Percentiles rank a stretch among this genome's conserved stretches.
Evolutionary conservation across 441 rosid species (phyloP).

Genomic region (Macaranga tanarius): DNA sequence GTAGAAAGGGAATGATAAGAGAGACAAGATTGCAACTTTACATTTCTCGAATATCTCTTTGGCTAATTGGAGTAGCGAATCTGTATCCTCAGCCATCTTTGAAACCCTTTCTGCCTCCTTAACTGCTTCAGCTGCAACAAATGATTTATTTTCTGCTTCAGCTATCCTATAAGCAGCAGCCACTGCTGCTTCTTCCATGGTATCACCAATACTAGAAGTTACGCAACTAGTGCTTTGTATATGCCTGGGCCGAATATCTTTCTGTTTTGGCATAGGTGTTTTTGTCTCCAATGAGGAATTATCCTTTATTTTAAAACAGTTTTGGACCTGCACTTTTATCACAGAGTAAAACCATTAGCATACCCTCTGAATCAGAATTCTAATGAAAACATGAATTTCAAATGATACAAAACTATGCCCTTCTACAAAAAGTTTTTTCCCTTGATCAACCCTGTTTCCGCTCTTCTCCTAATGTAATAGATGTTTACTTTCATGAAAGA

Average conservation of each 20-base stretch:
- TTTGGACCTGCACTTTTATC: slow-evolving; percentile 43
- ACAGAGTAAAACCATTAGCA: slow-evolving; percentile 5
- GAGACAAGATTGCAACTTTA: slow-evolving; percentile 22
- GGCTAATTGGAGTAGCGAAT: slow-evolving; percentile 46
- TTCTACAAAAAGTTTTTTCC: too few species aligned
- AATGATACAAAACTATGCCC: slow-evolving; percentile 1
- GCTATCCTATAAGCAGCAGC: slow-evolving; percentile 53
- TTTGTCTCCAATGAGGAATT: slow-evolving; percentile 30
- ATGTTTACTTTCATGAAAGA: neutral
- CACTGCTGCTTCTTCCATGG: slow-evolving; percentile 43
- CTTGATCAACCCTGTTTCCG: neutral
- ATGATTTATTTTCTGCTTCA: slow-evolving; percentile 64
- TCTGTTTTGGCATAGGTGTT: slow-evolving; percentile 37
- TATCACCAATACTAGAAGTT: slow-evolving; percentile 30
- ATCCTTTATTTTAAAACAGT: slow-evolving; percentile 47
- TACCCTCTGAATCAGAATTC: neutral
- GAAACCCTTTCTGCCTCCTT: slow-evolving; percentile 62
- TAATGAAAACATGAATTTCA: neutral
- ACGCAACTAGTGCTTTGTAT: slow-evolving; percentile 20
- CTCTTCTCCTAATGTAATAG: neutral
- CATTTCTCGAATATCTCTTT: slow-evolving; percentile 52
- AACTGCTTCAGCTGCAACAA: slow-evolving; percentile 63
- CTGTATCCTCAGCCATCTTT: slow-evolving; percentile 56
- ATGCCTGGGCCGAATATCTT: slow-evolving; percentile 37
- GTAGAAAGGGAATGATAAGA: neutral